Evolutionary conservation across 225 moss, liverwort and hornwort species (phyloP), one percentile per base, ranked within the genome.

Genomic region (Asterella californica): DNA sequence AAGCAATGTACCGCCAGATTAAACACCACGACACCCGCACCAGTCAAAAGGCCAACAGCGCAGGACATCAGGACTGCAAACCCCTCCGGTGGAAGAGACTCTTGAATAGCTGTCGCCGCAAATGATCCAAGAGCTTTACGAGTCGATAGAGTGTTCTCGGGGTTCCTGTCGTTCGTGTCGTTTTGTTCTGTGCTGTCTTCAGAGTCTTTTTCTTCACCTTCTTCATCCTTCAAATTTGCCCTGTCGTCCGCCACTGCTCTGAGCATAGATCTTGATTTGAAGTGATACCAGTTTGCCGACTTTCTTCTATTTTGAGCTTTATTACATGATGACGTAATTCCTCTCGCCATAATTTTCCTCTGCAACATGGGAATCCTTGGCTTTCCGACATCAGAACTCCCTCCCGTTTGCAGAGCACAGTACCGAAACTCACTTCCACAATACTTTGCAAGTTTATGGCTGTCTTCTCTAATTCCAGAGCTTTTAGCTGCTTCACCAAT

Each of bases 41-140:
- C 95, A 54, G 95, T 99, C 82, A 95, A 80, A 49, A 99, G 88
- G 74, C 95, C 99, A 53, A 99, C 88, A 29, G 90, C 87, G 85
- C 99, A 99, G n/a, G 99, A 90, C 83, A 93, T 83, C 63, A 99
- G 81, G 75, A 99, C 93, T 50, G 92, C 92, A 68, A 99, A 88
- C 53, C 99, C 99, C 82, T 95, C 95, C 21, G 93, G 99, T 0
- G 99, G 99, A 36, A 99, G 93, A 3, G 93, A 92, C 24, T 95
- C 93, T 83, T 94, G 90, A 50, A 96, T 89, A 54, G 94, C 91
- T 78, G 90, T 87, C 65, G 96, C 92, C 78, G 92, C 93, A 79
- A 94, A 91, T 33, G 82, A 84, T 52, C 84, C 84, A 37, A 87
- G 77, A 80, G 70, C 67, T 53, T 24, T 77, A 5, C 79, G 71